Evolutionary conservation across 805 yeast species (phyloP), one percentile per base, ranked within the genome.

Genomic region (Millerozyma miso): DNA sequence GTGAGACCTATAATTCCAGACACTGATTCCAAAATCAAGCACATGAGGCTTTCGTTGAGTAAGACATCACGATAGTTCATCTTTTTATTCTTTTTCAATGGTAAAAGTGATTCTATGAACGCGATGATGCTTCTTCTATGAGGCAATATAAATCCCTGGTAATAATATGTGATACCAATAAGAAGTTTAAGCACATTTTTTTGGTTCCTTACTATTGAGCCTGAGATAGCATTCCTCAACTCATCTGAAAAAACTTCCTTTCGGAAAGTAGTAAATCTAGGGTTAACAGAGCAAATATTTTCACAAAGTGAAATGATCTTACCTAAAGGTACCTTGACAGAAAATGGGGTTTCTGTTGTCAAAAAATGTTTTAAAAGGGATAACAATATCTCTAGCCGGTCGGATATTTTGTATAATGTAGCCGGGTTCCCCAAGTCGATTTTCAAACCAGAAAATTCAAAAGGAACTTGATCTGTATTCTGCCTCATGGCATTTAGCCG

Each of bases 281-380:
- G 61, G 49, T 81, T 79, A 44, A 87, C 60, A 14, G 81, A 71
- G 44, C 78, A 60, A 13, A 83, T 54, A 10, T 81, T 62, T 52
- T 84, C 88, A 17, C 72, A 65, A 38, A 82, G 46, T 6, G 68
- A 56, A 4, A 83, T 55, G 2, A 84, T 55, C 36, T 64, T 53
- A 1, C 91, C 90, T 12, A 87, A 48, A 2, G 95, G 93, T 5
- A 85, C 71, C 47, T 73, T 68, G 6, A 81, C 73, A 10, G 80
- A 67, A 51, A 68, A 73, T 33, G 76, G 78, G 1, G 88, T 80
- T 19, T 79, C 74, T 5, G 78, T 65, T 3, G 73, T 61, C 62
- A 44, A 58, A 49, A 48, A 85, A 40, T 42, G 83, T 44, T 39
- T 38, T 31, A 68, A 49, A 20, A 67, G 51, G 23, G 67, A 67